Percentiles rank a stretch among this genome's conserved stretches.
Conservation (phyloP, 2,329 filamentous ascomycete genomes). For the Venturia nashicola region DNA sequence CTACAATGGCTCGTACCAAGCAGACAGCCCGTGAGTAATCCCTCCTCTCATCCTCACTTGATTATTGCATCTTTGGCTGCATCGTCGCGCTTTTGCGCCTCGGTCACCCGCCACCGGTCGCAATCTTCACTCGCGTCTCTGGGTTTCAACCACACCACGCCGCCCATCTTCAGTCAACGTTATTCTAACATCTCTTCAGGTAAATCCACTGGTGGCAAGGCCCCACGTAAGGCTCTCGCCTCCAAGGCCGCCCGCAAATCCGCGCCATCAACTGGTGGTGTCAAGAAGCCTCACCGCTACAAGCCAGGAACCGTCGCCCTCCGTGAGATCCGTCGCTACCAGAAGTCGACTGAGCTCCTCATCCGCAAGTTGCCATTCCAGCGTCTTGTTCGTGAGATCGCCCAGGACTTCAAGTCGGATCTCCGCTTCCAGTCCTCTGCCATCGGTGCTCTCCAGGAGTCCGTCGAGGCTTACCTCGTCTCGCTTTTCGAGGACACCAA, state of each 20-base stretch:
- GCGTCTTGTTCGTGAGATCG: constrained; percentile 68
- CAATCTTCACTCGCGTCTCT: constrained; percentile 11
- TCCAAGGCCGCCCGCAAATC: constrained; percentile 99
- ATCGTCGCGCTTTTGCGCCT: constrained; percentile 1
- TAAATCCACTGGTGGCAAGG: constrained; percentile 66
- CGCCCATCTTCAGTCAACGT: neutral
- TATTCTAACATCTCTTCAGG: constrained; percentile 29
- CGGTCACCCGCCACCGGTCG: constrained; percentile 6
- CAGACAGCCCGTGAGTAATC: constrained; percentile 41
- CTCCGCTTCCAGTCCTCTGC: constrained; percentile 95
- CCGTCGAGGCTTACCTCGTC: constrained; percentile 89
- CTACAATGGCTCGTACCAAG: constrained; percentile 41
- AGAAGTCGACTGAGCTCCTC: constrained; percentile 78
- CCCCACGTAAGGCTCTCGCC: constrained; percentile 87
- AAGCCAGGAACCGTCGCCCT: constrained; percentile 70
- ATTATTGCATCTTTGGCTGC: constrained; percentile 10
- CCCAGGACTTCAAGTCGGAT: constrained; percentile 50
- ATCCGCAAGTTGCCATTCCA: constrained; percentile 71
- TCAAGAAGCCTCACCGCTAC: constrained; percentile 45
- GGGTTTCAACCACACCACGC: constrained; percentile 12
- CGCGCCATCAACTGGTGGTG: constrained; percentile 79
- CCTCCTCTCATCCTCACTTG: constrained; percentile 13
- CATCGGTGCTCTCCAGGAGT: constrained; percentile 85
- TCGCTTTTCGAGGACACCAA: constrained; percentile 96
- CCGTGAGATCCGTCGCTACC: constrained; percentile 82